Percentiles rank a stretch among this genome's conserved stretches.
Evolutionary conservation across 345 rosid genomes (phyloP).

Genomic region (Moricandia arvensis): DNA sequence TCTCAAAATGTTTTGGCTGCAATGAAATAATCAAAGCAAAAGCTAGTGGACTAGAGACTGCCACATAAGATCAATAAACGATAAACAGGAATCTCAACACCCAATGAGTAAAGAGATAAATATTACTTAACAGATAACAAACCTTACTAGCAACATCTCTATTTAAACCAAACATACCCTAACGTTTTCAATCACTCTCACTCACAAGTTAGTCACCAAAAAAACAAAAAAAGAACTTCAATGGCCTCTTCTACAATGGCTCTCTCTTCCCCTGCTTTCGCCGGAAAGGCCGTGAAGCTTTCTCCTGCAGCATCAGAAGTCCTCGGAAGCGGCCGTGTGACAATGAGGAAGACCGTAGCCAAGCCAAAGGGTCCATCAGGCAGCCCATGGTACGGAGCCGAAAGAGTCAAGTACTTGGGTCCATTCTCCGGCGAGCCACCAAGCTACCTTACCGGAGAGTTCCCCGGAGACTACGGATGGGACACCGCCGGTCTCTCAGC

Average conservation of each 20-base stretch:
- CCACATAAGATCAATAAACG: conserved; percentile 35
- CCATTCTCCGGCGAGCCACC: conserved; percentile 61
- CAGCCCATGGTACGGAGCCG: conserved; percentile 74
- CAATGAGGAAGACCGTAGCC: conserved; percentile 51
- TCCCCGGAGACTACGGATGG: conserved; percentile 70
- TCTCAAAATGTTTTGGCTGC: conserved; percentile 20
- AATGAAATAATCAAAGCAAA: conserved; percentile 1
- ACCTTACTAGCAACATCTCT: neutral
- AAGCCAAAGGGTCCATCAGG: conserved; percentile 47
- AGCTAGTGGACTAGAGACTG: conserved; percentile 43
- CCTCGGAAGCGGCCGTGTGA: conserved; percentile 54
- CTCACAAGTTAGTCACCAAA: conserved; percentile 22
- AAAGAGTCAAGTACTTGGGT: conserved; percentile 80
- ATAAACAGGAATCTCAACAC: conserved; percentile 42
- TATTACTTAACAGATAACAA: conserved; percentile 53
- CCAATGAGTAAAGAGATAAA: conserved; percentile 53
- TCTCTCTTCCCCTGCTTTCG: conserved; percentile 65
- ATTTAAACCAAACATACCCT: conserved; percentile 30
- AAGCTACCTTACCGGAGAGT: conserved; percentile 70
- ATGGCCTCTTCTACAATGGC: conserved; percentile 75
- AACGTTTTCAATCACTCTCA: conserved; percentile 18
- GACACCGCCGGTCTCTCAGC: conserved; percentile 56
- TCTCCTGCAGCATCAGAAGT: conserved; percentile 44
- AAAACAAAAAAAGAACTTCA: neutral
- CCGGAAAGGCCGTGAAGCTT: conserved; percentile 59